Evolutionary conservation across 2,329 filamentous ascomycete genomes (phyloP).

Genomic region (Alternaria metachromatica): DNA sequence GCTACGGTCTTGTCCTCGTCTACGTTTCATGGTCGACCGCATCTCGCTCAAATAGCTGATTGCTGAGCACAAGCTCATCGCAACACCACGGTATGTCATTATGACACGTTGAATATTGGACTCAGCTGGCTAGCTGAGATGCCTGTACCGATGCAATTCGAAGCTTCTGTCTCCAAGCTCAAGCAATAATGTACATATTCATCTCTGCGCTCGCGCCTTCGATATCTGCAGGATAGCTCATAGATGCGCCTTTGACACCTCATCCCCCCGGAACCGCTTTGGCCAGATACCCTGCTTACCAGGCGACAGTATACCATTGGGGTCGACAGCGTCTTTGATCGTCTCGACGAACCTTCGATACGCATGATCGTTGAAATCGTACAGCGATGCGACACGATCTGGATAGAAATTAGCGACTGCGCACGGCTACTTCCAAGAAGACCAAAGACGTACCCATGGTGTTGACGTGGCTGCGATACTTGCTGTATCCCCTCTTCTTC

Average conservation of each 20-base stretch:
- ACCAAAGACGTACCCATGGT: slow-evolving; percentile 33
- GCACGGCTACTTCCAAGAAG: too few relatives aligned
- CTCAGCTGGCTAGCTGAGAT: neutral
- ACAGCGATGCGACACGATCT: slow-evolving; percentile 41
- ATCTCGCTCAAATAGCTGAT: neutral
- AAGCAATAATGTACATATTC: neutral
- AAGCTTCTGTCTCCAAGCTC: neutral
- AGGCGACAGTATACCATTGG: slow-evolving; percentile 40
- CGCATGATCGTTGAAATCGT: slow-evolving; percentile 43
- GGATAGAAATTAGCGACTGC: neutral
- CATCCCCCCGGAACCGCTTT: slow-evolving; percentile 30
- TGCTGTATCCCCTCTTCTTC: slow-evolving; percentile 39
- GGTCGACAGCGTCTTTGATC: slow-evolving; percentile 43
- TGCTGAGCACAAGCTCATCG: neutral
- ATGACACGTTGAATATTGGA: neutral
- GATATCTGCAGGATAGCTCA: slow-evolving; percentile 15
- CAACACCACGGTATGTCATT: neutral
- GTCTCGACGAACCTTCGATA: slow-evolving; percentile 41
- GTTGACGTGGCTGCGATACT: slow-evolving; percentile 41
- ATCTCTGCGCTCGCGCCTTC: neutral
- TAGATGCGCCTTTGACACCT: slow-evolving; percentile 30
- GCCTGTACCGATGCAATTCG: neutral
- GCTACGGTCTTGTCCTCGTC: too few relatives aligned
- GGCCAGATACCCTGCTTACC: slow-evolving; percentile 45
- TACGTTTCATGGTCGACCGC: neutral